These are phyloP conservation scores for Taphrina betulina DNA, from an alignment of 1,139 yeast genomes.

Conservation along the genomic window DNA sequence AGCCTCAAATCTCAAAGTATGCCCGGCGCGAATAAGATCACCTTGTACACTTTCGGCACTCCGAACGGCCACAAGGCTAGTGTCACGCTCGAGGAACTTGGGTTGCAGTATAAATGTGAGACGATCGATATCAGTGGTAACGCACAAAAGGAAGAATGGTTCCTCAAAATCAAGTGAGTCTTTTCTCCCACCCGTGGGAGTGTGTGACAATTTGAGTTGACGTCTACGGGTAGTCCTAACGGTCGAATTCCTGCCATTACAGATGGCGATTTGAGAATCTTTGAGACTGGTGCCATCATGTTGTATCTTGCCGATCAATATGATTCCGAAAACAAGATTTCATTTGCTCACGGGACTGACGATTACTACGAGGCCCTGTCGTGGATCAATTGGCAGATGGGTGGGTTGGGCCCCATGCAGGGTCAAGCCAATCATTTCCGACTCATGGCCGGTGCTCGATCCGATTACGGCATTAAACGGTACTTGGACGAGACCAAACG, in stretches of 20 bases:
- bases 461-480: constrained; percentile 55
- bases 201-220: neutral
- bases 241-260: constrained; percentile 63
- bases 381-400: constrained; percentile 57
- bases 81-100: constrained; percentile 52
- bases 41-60: constrained; percentile 42
- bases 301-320: constrained; percentile 56
- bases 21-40: too few relatives aligned
- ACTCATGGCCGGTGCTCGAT: constrained; percentile 44
- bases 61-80: constrained; percentile 60
- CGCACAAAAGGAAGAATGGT: constrained; percentile 54
- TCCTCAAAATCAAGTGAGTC: constrained; percentile 45
- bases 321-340: constrained; percentile 55
- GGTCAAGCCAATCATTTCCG: constrained; percentile 51
- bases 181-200: neutral
- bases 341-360: constrained; percentile 49
- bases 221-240: constrained; percentile 42
- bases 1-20: too few relatives aligned
- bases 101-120: constrained; percentile 51
- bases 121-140: constrained; percentile 48
- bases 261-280: constrained; percentile 48
- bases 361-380: constrained; percentile 43
- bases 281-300: constrained; percentile 62
- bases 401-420: constrained; percentile 62
- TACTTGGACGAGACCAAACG: constrained; percentile 56